These are phyloP conservation scores for Hevea brasiliensis DNA, from an alignment of 345 rosid genomes.

Conservation along the genomic window DNA sequence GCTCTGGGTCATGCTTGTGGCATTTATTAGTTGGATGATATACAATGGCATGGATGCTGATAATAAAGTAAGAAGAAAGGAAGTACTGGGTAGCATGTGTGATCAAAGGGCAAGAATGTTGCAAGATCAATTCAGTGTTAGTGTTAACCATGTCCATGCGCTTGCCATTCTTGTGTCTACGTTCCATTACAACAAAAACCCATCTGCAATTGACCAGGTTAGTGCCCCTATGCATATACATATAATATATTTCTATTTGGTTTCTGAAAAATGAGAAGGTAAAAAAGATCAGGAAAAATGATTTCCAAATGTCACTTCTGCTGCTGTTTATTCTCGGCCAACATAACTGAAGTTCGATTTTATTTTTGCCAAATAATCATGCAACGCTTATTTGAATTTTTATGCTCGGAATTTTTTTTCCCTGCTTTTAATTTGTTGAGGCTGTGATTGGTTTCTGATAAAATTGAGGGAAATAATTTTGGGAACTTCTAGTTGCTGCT, in stretches of 20 bases:
- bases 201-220: slow-evolving; percentile 99
- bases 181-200: slow-evolving; percentile 85
- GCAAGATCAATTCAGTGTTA: slow-evolving; percentile 95
- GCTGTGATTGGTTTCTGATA: slow-evolving; percentile 6
- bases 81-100: slow-evolving; percentile 81
- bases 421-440: background rate
- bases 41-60: slow-evolving; percentile 62
- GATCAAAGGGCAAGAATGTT: slow-evolving; percentile 96
- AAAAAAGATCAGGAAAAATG: background rate
- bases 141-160: slow-evolving; percentile 98
- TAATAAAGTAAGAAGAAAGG: slow-evolving; percentile 68
- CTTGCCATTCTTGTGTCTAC: slow-evolving; percentile 96
- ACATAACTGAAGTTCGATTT: background rate
- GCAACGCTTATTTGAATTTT: slow-evolving; percentile 3
- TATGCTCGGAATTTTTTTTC: background rate
- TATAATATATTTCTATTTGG: background rate
- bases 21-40: slow-evolving; percentile 41
- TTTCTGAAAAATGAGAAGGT: background rate
- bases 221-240: slow-evolving; percentile 8
- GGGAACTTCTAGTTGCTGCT: background rate
- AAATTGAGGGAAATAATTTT: background rate
- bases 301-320: slow-evolving; percentile 2
- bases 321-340: background rate
- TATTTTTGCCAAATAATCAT: background rate
- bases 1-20: slow-evolving; percentile 56